These are phyloP conservation scores for Ophiocordyceps camponoti-leonardi DNA, from an alignment of 2,329 filamentous ascomycete genomes.

Conservation along the genomic window DNA sequence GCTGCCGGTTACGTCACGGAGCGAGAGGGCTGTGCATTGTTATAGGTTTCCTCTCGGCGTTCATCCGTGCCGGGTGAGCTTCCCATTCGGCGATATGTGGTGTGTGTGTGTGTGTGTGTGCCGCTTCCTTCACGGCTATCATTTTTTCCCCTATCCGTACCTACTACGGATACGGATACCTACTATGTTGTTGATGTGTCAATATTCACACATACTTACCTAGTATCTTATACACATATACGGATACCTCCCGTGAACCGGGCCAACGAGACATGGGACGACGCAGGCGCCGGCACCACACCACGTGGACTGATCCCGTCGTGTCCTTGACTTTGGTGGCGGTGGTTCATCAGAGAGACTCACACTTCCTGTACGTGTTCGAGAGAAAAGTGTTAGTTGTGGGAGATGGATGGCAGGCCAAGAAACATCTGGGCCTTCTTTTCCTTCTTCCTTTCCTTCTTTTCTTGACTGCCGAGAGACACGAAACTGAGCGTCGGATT, in stretches of 20 bases:
- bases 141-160: too few relatives aligned
- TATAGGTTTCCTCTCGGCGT: background rate
- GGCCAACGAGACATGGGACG: background rate
- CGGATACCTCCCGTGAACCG: too few relatives aligned
- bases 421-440: background rate
- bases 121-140: too few relatives aligned
- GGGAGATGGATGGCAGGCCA: background rate
- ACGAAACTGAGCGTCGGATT: background rate
- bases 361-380: too few relatives aligned
- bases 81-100: background rate
- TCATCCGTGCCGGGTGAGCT: background rate
- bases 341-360: background rate
- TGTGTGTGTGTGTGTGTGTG: too few relatives aligned
- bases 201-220: too few relatives aligned
- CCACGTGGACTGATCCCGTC: conserved; percentile 1
- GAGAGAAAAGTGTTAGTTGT: too few relatives aligned
- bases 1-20: background rate
- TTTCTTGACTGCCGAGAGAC: background rate
- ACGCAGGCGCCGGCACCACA: background rate
- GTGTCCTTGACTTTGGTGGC: background rate
- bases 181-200: too few relatives aligned
- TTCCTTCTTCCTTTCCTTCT: background rate
- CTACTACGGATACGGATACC: too few relatives aligned
- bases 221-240: too few relatives aligned
- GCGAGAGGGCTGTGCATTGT: background rate